Conservation (phyloP, 305 asterid species). For the Salvia sclarea region DNA sequence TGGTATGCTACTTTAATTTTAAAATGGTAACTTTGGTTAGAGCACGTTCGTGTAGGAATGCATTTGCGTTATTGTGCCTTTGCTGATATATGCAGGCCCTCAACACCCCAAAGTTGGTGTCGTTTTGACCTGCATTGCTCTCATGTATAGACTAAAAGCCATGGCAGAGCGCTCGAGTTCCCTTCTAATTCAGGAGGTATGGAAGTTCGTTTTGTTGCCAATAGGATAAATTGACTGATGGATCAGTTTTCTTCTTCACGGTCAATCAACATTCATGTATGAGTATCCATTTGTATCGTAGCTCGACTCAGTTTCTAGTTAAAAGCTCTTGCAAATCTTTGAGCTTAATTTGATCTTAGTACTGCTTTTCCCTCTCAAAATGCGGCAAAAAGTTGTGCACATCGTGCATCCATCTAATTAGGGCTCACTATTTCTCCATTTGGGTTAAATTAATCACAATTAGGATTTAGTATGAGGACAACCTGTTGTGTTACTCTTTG, state of each 20-base stretch:
- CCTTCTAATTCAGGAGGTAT: conserved; percentile 89
- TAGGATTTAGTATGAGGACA: too few relatives aligned
- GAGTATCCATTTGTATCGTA: conserved; percentile 37
- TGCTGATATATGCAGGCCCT: conserved; percentile 49
- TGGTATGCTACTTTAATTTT: conserved; percentile 54
- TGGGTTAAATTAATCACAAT: too few relatives aligned
- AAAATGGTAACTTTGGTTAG: conserved; percentile 5
- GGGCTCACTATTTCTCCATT: too few relatives aligned
- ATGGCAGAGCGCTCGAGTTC: conserved; percentile 74
- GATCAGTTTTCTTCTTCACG: conserved; percentile 6
- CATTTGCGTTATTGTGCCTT: conserved; percentile 23
- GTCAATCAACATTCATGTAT: too few relatives aligned
- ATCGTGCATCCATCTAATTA: too few relatives aligned
- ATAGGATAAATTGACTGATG: background rate
- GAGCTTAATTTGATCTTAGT: too few relatives aligned
- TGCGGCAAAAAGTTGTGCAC: conserved; percentile 35
- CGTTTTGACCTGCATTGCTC: conserved; percentile 86
- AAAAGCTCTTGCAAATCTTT: background rate
- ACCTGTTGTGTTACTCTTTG: conserved; percentile 20
- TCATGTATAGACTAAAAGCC: conserved; percentile 81
- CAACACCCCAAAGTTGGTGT: conserved; percentile 90
- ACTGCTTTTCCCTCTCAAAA: too few relatives aligned
- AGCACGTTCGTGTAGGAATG: background rate
- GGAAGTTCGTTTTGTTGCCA: conserved; percentile 22
- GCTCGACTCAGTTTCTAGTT: background rate